These are phyloP conservation scores for Trichoderma koningii DNA, from an alignment of 2,329 filamentous ascomycete species.

Conservation along the genomic window DNA sequence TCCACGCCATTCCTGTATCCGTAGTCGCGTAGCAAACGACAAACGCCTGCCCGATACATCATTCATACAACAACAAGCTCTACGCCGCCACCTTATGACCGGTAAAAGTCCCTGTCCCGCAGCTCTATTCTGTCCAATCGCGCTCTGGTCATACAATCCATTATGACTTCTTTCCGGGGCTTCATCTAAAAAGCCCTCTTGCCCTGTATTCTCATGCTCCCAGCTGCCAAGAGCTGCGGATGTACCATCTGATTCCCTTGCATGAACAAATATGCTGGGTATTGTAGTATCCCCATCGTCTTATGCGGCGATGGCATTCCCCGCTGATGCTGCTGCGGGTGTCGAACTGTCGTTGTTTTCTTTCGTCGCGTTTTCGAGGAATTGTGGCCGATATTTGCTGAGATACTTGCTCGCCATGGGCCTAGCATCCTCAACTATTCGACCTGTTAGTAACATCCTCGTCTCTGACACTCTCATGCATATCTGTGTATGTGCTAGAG, in stretches of 20 bases:
- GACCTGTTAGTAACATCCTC: slow-evolving; percentile 1
- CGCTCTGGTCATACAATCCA: slow-evolving; percentile 3
- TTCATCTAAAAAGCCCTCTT: not conserved
- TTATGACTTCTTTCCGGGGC: not conserved
- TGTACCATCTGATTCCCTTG: not conserved
- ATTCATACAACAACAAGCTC: slow-evolving; percentile 16
- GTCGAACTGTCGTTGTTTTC: slow-evolving; percentile 31
- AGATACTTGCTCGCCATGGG: slow-evolving; percentile 65
- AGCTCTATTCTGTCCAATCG: slow-evolving; percentile 15
- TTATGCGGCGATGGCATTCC: slow-evolving; percentile 39
- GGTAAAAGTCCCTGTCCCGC: not conserved
- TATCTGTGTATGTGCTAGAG: not conserved
- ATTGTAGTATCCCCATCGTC: slow-evolving; percentile 2
- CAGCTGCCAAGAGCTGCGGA: not conserved
- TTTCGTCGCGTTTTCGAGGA: slow-evolving; percentile 42
- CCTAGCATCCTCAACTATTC: slow-evolving; percentile 61
- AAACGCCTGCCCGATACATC: slow-evolving; percentile 26
- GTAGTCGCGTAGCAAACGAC: slow-evolving; percentile 12
- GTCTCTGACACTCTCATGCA: not conserved
- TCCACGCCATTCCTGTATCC: slow-evolving; percentile 10
- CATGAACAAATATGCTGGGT: not conserved
- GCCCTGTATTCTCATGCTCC: not conserved
- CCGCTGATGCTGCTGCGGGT: slow-evolving; percentile 30
- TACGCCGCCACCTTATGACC: slow-evolving; percentile 16
- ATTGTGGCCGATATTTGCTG: slow-evolving; percentile 60